Percentiles rank a stretch among this genome's conserved stretches.
phyloP scores from a whole-genome alignment of 169 alveolate genomes.

The Eimeria sp. region DNA sequence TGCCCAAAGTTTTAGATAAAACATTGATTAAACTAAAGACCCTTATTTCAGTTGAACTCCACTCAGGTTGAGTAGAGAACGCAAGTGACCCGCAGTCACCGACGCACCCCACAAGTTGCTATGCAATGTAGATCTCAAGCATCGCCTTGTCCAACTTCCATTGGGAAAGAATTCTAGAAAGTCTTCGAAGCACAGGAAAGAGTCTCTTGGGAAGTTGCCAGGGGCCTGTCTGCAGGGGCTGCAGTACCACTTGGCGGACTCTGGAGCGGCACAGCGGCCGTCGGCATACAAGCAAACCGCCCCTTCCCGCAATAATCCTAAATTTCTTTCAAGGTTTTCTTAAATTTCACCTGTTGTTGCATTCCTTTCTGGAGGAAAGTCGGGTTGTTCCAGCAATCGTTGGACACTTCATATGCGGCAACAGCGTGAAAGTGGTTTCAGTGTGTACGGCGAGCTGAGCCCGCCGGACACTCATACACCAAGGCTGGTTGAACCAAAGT shows the following conservation, averaged over 20 bases:
- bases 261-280: neutral
- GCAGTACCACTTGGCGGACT: neutral
- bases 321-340: neutral
- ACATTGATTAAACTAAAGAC: neutral
- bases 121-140: neutral
- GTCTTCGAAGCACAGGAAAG: neutral
- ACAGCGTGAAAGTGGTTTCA: neutral
- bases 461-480: neutral
- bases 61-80: neutral
- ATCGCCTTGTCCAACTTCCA: neutral
- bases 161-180: neutral
- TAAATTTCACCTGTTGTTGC: too few relatives aligned
- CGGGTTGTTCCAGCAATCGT: neutral
- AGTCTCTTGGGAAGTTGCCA: neutral
- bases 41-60: neutral
- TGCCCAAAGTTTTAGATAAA: neutral
- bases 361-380: neutral
- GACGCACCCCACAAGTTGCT: neutral
- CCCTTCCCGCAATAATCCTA: neutral
- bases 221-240: neutral
- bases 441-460: slow-evolving; percentile 2
- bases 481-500: neutral
- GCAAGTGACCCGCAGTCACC: slow-evolving; percentile 5
- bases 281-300: neutral
- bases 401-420: neutral